Conservation (phyloP, 2,329 filamentous ascomycete species). For the Fusarium udum region DNA sequence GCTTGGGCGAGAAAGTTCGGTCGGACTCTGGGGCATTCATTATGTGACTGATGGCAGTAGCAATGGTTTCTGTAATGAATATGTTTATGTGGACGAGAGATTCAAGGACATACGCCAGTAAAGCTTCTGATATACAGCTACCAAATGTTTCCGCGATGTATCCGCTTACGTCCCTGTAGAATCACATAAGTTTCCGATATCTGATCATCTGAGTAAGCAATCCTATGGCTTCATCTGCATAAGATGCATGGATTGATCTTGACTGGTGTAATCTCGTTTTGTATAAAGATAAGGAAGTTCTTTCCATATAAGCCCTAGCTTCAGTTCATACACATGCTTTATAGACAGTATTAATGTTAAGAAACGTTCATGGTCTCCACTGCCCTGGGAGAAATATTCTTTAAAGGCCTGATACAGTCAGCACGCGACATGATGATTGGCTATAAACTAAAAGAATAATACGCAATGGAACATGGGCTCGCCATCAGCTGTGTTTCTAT, state of each 20-base stretch:
- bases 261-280: neutral
- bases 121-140: neutral
- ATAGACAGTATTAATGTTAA: neutral
- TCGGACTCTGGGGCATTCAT: constrained; percentile 3
- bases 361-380: neutral
- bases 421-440: neutral
- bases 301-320: neutral
- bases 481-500: no score
- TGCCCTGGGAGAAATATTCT: no score
- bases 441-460: no score
- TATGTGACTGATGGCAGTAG: neutral
- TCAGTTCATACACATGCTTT: neutral
- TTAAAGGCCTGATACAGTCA: no score
- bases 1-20: neutral
- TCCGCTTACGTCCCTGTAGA: neutral
- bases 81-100: neutral
- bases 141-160: neutral
- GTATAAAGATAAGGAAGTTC: neutral
- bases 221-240: neutral
- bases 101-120: neutral
- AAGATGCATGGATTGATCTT: neutral
- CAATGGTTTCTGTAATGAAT: neutral
- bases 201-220: neutral
- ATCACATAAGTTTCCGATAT: neutral
- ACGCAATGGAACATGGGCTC: no score